Evolutionary conservation across 2,329 filamentous ascomycete genomes (phyloP).

Genomic region (Coniochaeta sp.): DNA sequence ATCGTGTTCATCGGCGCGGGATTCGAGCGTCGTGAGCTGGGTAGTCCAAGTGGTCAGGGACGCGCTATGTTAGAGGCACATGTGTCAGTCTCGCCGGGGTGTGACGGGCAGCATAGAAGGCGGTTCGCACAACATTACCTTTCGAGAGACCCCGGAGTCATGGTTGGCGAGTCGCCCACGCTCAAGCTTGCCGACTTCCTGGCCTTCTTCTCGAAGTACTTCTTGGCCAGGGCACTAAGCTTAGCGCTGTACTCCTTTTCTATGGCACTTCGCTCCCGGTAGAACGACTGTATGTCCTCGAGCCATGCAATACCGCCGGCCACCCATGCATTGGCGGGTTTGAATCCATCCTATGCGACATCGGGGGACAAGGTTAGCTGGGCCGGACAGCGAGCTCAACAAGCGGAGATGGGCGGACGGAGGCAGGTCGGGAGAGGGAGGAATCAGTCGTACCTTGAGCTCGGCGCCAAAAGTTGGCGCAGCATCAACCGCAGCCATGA

Average conservation of each 20-base stretch:
- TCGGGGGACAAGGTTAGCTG: constrained; percentile 9
- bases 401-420: no score
- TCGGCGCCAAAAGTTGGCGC: constrained; percentile 86
- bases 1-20: constrained; percentile 83
- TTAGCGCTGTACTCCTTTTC: constrained; percentile 96
- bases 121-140: constrained; percentile 40
- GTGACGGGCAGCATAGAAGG: neutral
- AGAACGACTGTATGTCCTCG: constrained; percentile 95
- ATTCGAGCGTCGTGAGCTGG: constrained; percentile 84
- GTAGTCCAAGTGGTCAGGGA: constrained; percentile 96
- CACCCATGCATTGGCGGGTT: constrained; percentile 88
- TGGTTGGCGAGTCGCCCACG: constrained; percentile 84
- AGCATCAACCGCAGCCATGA: constrained; percentile 77
- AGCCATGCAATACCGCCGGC: constrained; percentile 87
- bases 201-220: constrained; percentile 92
- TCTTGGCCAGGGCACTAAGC: constrained; percentile 81
- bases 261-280: constrained; percentile 86
- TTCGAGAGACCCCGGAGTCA: constrained; percentile 93
- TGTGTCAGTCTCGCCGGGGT: neutral
- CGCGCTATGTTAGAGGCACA: constrained; percentile 46
- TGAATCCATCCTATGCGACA: constrained; percentile 77
- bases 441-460: constrained; percentile 73
- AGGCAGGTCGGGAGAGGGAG: no score
- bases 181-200: constrained; percentile 82
- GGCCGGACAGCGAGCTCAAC: no score